phyloP scores from a whole-genome alignment of 345 rosid species.

The Eucalyptus microcorys region DNA sequence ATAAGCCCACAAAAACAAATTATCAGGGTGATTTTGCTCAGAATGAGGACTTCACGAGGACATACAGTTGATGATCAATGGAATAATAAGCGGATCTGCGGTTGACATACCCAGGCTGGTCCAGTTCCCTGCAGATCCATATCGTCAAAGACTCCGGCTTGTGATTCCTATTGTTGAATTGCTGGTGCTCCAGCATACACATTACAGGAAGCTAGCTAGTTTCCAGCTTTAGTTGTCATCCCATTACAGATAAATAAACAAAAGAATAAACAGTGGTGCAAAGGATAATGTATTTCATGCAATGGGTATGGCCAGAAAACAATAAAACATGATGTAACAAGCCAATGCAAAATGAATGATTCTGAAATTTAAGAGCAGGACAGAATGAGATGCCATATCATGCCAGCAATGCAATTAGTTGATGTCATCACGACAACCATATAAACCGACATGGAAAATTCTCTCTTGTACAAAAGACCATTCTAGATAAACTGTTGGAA shows the following conservation, averaged over 20 bases:
- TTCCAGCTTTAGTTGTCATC: neutral
- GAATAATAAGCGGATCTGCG: neutral
- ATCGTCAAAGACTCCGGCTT: neutral
- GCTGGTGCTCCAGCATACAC: neutral
- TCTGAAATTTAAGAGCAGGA: neutral
- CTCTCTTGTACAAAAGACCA: neutral
- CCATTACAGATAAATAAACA: neutral
- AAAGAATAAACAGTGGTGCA: neutral
- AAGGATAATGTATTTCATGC: neutral
- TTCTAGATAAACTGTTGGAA: neutral
- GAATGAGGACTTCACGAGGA: neutral
- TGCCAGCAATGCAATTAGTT: neutral
- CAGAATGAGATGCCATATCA: neutral
- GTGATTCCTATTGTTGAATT: neutral
- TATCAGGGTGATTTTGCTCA: neutral
- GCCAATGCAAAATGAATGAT: neutral
- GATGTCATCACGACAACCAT: neutral
- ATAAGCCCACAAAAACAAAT: neutral
- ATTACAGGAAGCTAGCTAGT: neutral
- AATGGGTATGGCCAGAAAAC: neutral
- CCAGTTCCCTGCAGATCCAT: neutral
- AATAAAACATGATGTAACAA: neutral
- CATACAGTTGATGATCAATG: neutral
- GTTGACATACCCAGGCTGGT: neutral
- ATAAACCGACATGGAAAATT: neutral